These are phyloP conservation scores for Teunomyces barrocoloradensis DNA, from an alignment of 805 yeast genomes.

Conservation along the genomic window DNA sequence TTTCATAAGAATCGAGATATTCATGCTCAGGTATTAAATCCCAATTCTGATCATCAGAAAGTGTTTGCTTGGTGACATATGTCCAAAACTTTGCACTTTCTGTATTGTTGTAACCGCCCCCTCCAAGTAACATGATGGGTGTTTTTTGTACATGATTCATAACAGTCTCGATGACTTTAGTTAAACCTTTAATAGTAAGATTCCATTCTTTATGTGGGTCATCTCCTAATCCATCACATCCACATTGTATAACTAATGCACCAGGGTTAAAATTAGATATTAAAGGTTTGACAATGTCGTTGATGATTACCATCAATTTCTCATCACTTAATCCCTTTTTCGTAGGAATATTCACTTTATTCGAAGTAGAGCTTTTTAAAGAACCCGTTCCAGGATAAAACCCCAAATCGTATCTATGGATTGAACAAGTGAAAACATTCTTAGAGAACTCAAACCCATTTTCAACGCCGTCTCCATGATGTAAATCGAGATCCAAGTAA, in stretches of 20 bases:
- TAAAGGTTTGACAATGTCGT: constrained; percentile 44
- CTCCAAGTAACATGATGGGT: constrained; percentile 59
- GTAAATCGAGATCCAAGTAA: constrained; percentile 71
- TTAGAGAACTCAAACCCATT: constrained; percentile 56
- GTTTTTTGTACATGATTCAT: constrained; percentile 13
- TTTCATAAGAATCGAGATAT: constrained; percentile 39
- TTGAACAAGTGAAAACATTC: constrained; percentile 57
- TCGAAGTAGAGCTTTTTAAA: constrained; percentile 28
- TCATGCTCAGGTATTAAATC: constrained; percentile 54
- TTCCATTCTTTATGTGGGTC: constrained; percentile 72
- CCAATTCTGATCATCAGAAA: constrained; percentile 27
- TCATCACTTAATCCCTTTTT: constrained; percentile 54
- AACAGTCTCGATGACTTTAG: constrained; percentile 31
- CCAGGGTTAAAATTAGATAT: constrained; percentile 42
- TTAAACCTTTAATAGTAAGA: constrained; percentile 52
- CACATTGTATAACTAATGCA: constrained; percentile 62
- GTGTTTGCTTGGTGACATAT: constrained; percentile 30
- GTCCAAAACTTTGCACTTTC: constrained; percentile 66
- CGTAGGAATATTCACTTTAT: constrained; percentile 53
- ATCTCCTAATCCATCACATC: constrained; percentile 70
- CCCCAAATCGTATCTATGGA: constrained; percentile 64
- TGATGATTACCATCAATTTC: constrained; percentile 34
- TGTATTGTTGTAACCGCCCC: constrained; percentile 70
- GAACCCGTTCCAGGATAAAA: constrained; percentile 75
- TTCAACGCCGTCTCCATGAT: constrained; percentile 82